Conservation (phyloP, 2,329 filamentous ascomycete species). For the Lachnum nothofagi region DNA sequence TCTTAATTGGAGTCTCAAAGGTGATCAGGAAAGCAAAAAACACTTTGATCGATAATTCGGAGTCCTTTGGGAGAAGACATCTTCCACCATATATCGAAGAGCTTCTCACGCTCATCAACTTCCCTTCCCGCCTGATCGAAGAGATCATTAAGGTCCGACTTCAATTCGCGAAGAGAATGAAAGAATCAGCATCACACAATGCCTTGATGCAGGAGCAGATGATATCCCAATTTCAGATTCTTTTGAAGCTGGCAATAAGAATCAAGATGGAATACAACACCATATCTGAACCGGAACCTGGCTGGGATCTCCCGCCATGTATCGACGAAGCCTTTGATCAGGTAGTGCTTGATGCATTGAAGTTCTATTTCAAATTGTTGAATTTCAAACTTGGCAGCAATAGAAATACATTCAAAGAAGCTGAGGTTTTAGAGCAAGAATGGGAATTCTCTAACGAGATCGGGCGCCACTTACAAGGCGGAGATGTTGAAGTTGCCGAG, state of each 20-base stretch:
- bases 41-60: slow-evolving; percentile 81
- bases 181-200: slow-evolving; percentile 87
- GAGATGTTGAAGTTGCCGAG: slow-evolving; percentile 93
- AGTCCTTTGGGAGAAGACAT: slow-evolving; percentile 80
- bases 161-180: slow-evolving; percentile 90
- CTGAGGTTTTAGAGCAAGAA: slow-evolving; percentile 92
- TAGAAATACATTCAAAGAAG: slow-evolving; percentile 99
- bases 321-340: slow-evolving; percentile 95
- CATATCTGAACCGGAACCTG: slow-evolving; percentile 79
- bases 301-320: slow-evolving; percentile 92
- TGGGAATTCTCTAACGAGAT: slow-evolving; percentile 97
- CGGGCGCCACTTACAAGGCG: slow-evolving; percentile 82
- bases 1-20: slow-evolving; percentile 75
- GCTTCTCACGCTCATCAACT: slow-evolving; percentile 91
- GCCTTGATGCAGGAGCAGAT: slow-evolving; percentile 95
- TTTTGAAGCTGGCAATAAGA: slow-evolving; percentile 83
- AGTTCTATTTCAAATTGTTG: slow-evolving; percentile 97
- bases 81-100: slow-evolving; percentile 96
- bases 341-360: slow-evolving; percentile 84
- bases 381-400: slow-evolving; percentile 97
- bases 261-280: slow-evolving; percentile 86
- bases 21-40: slow-evolving; percentile 92
- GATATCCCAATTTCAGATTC: slow-evolving; percentile 91
- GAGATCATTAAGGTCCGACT: slow-evolving; percentile 92
- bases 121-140: slow-evolving; percentile 89